phyloP scores from a whole-genome alignment of 2,329 filamentous ascomycete genomes.

The Venturia pyrina region DNA sequence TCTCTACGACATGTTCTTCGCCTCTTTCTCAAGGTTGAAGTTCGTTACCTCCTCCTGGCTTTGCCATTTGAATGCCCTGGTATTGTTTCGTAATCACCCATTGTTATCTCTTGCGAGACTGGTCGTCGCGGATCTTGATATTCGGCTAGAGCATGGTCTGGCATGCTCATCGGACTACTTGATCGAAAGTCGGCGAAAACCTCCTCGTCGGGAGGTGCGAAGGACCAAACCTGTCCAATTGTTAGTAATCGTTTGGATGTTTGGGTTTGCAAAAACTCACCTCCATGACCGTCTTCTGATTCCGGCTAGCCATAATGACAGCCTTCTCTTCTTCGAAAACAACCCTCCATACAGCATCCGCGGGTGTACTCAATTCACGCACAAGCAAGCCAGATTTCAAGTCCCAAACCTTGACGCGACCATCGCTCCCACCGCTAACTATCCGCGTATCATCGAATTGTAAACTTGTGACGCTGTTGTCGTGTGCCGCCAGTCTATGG shows the following conservation, averaged over 20 bases:
- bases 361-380: slow-evolving; percentile 79
- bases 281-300: slow-evolving; percentile 91
- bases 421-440: slow-evolving; percentile 91
- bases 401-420: slow-evolving; percentile 98
- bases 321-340: slow-evolving; percentile 98
- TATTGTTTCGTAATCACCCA: slow-evolving; percentile 1
- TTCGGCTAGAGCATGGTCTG: slow-evolving; percentile 23
- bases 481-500: slow-evolving; percentile 87
- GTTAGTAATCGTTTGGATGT: slow-evolving; percentile 20
- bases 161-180: slow-evolving; percentile 32
- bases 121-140: slow-evolving; percentile 13
- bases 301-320: slow-evolving; percentile 83
- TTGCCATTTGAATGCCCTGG: background rate
- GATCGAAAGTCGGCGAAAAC: slow-evolving; percentile 27
- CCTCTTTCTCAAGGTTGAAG: background rate
- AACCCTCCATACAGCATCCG: slow-evolving; percentile 94
- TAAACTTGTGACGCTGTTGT: slow-evolving; percentile 95
- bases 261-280: slow-evolving; percentile 40
- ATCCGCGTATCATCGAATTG: slow-evolving; percentile 96
- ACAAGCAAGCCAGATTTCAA: slow-evolving; percentile 84
- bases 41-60: background rate
- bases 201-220: slow-evolving; percentile 70
- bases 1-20: background rate
- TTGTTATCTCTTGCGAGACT: slow-evolving; percentile 7
- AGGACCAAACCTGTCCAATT: slow-evolving; percentile 71